phyloP scores from a whole-genome alignment of 345 rosid genomes.

The Gossypium australe region DNA sequence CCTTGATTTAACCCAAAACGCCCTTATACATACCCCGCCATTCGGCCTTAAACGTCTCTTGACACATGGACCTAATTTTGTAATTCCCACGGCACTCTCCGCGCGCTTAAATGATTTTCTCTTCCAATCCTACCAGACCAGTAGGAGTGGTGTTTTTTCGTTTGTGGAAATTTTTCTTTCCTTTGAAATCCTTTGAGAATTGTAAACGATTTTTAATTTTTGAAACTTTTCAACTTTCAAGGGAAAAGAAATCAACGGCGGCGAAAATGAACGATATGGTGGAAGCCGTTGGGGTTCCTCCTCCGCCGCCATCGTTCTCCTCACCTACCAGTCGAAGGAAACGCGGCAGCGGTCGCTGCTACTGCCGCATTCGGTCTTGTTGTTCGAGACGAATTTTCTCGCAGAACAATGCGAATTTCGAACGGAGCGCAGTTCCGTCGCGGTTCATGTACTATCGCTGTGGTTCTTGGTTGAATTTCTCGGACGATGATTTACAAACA shows the following conservation, averaged over 20 bases:
- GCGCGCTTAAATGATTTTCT: no score
- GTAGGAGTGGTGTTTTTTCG: no score
- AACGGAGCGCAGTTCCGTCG: constrained; percentile 19
- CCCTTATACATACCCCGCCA: no score
- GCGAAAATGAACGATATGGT: background rate
- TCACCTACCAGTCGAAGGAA: background rate
- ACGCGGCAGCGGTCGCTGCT: background rate
- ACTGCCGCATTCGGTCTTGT: background rate
- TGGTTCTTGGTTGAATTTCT: constrained; percentile 32
- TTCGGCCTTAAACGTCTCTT: no score
- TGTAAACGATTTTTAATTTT: background rate
- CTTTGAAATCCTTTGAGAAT: no score
- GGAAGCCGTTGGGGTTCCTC: constrained; percentile 17
- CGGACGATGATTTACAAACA: constrained; percentile 17
- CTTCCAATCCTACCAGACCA: no score
- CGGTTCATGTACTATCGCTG: constrained; percentile 33
- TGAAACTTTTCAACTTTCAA: background rate
- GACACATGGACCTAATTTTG: no score
- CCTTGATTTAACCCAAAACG: no score
- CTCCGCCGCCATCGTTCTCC: background rate
- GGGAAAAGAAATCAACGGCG: background rate
- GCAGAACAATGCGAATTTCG: constrained; percentile 24
- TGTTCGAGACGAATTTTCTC: background rate
- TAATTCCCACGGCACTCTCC: no score
- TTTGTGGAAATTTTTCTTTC: no score